These are phyloP conservation scores for Microstegium vimineum DNA, from an alignment of 176 grass and related monocot species.

Conservation along the genomic window DNA sequence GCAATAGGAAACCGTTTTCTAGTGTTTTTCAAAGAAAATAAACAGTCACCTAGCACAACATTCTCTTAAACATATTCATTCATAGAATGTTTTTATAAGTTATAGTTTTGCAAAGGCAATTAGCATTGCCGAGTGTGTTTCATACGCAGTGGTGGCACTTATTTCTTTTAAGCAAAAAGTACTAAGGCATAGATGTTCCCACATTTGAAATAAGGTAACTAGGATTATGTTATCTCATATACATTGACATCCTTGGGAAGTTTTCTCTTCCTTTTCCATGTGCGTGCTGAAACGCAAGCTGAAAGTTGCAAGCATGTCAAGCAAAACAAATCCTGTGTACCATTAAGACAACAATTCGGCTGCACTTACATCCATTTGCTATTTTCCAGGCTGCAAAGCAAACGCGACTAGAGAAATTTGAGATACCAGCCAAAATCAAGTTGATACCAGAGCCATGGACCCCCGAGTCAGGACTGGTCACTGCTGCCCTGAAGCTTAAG, in stretches of 20 bases:
- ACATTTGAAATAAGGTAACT: neutral
- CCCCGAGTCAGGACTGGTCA: slow-evolving; percentile 77
- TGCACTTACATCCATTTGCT: slow-evolving; percentile 9
- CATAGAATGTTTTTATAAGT: neutral
- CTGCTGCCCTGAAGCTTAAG: slow-evolving; percentile 90
- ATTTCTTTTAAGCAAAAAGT: neutral
- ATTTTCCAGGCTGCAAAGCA: slow-evolving; percentile 65
- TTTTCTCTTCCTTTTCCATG: neutral
- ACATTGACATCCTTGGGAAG: neutral
- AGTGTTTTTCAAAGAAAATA: too few species aligned
- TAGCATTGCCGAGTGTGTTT: neutral
- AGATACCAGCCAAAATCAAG: slow-evolving; percentile 81
- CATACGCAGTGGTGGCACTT: neutral
- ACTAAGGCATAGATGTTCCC: neutral
- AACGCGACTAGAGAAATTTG: slow-evolving; percentile 73
- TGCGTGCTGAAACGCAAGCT: neutral
- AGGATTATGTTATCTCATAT: neutral
- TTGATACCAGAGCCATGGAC: slow-evolving; percentile 81
- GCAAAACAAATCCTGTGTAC: neutral
- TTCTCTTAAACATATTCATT: neutral
- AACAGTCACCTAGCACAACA: neutral
- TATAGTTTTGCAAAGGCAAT: neutral
- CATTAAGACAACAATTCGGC: neutral
- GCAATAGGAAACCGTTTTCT: too few species aligned
- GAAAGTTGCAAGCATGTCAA: slow-evolving; percentile 12